Evolutionary conservation across 2,329 filamentous ascomycete species (phyloP), one percentile per base, ranked within the genome.

Genomic region (Curvularia verruculosa): DNA sequence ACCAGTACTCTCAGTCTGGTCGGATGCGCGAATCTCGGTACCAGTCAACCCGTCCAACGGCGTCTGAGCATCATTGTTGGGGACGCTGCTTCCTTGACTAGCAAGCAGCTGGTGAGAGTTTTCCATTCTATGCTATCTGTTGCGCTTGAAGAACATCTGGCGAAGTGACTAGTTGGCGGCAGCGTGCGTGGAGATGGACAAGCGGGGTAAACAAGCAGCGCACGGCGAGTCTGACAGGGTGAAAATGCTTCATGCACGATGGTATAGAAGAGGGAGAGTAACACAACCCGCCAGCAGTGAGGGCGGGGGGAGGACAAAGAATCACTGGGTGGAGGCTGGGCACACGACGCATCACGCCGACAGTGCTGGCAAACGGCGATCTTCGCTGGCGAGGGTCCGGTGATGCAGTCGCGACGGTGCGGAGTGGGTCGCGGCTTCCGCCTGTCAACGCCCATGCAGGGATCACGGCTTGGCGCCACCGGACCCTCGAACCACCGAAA

Each of bases 11-110:
- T 64, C 56, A 40, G 45, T 47, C 12, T 64, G 49, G 21, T 46
- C 45, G 24, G 56, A 51, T 19, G 61, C 46, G 63, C 62, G 64
- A 51, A 61, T 59, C 52, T 63, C 65, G 51, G 21, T 47, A 37
- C 50, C 52, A n/a, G 40, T 49, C 48, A 55, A 50, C 15, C 49
- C 31, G 26, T 46, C 59, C 41, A 37, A n/a, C n/a, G 49, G 47
- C 31, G 47, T 37, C 18, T 49, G 40, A 3, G 47, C 34, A 21
- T 64, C 63, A 56, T 63, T 62, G 37, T 59, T 46, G 40, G 55
- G 50, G 52, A 53, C 43, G 43, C 28, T 43, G 54, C 43, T 47
- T 12, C 59, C 66, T 56, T 59, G 60, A 41, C 57, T 59, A 29
- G 63, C 56, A 26, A 56, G 39, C 39, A 61, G 45, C 41, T 62